Conservation (phyloP, 164 flowering plant species). For the Piper longum region DNA sequence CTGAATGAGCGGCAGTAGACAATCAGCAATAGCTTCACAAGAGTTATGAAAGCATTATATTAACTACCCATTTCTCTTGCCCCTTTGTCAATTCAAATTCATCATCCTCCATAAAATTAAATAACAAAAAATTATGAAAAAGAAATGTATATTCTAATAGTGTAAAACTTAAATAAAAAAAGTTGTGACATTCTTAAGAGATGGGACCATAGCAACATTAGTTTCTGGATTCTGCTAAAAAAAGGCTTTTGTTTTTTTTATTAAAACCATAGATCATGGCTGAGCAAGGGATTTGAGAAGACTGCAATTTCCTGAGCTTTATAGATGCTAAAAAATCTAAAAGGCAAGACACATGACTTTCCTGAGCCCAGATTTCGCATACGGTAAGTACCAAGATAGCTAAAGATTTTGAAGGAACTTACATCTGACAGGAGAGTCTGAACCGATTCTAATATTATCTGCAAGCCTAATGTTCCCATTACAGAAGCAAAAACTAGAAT, state of each 20-base stretch:
- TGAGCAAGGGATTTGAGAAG: no score
- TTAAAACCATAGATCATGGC: no score
- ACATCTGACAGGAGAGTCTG: conserved; percentile 50
- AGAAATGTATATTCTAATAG: not conserved
- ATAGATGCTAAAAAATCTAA: not conserved
- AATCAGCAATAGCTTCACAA: conserved; percentile 48
- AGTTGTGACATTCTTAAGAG: no score
- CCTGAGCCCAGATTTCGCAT: not conserved
- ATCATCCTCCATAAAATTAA: conserved; percentile 23
- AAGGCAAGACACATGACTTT: no score
- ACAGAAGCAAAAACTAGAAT: conserved; percentile 93
- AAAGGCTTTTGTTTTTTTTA: no score
- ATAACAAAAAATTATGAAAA: not conserved
- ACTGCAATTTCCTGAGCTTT: no score
- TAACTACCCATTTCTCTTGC: conserved; percentile 68
- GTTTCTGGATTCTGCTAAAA: no score
- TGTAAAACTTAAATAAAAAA: no score
- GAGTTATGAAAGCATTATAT: conserved; percentile 67
- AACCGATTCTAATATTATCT: conserved; percentile 73
- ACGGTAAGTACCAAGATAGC: not conserved
- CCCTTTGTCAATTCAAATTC: conserved; percentile 44
- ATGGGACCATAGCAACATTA: no score
- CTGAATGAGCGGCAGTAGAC: conserved; percentile 71
- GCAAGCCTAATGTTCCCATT: conserved; percentile 87
- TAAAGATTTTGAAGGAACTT: conserved; percentile 10